A percentile compares a stretch with the other conserved stretches of the same genome.
Evolutionary conservation across 2,329 filamentous ascomycete species (phyloP).

Genomic region (Chrysoporthe cubensis): DNA sequence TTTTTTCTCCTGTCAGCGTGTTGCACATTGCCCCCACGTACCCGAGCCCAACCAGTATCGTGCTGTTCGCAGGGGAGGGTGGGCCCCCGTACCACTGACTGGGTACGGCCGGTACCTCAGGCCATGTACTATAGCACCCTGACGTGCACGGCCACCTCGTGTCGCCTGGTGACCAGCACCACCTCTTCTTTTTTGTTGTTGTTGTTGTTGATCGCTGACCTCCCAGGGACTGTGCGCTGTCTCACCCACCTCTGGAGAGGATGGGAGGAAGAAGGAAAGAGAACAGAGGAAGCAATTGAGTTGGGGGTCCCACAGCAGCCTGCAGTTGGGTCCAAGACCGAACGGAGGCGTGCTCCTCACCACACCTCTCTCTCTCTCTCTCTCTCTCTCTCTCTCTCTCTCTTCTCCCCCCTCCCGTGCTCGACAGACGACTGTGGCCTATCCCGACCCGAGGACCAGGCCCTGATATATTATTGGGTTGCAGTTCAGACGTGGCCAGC

Average conservation of each 20-base stretch:
- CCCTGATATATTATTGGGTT: neutral
- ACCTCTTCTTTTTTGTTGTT: neutral
- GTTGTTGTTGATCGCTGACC: neutral
- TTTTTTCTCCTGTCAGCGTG: too few relatives aligned
- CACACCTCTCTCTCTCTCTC: too few relatives aligned
- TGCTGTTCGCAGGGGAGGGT: neutral
- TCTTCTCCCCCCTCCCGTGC: neutral
- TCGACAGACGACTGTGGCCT: neutral
- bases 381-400: too few relatives aligned
- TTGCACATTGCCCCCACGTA: neutral
- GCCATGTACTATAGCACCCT: neutral
- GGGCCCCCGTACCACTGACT: neutral
- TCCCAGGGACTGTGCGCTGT: too few relatives aligned
- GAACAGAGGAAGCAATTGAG: too few relatives aligned
- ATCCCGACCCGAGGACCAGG: neutral
- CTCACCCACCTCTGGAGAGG: too few relatives aligned
- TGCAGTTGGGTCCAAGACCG: neutral
- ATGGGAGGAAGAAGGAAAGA: too few relatives aligned
- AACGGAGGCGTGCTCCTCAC: too few relatives aligned
- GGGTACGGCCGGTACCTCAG: neutral
- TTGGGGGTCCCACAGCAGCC: neutral
- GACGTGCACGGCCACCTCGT: slow-evolving; percentile 7
- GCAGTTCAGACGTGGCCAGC: slow-evolving; percentile 2
- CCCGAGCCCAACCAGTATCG: neutral
- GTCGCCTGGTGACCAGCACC: slow-evolving; percentile 3